phyloP scores from a whole-genome alignment of 177 flowering plant genomes.

The Telopea speciosissima region DNA sequence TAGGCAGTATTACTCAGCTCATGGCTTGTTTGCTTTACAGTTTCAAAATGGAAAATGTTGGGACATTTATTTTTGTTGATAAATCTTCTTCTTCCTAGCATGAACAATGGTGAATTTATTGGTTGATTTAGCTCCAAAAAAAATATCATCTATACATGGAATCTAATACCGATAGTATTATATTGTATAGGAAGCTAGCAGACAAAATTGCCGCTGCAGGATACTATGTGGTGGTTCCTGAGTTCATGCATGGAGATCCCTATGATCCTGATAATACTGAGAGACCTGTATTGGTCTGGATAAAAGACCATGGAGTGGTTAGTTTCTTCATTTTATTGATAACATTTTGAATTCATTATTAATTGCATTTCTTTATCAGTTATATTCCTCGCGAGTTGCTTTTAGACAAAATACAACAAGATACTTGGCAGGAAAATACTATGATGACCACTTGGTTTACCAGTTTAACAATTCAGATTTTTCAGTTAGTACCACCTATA shows the following conservation, averaged over 20 bases:
- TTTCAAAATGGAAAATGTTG: no score
- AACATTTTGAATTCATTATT: not conserved
- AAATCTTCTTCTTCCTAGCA: no score
- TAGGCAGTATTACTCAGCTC: not conserved
- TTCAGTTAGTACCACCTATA: not conserved
- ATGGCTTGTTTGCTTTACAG: not conserved
- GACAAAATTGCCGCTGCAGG: conserved; percentile 87
- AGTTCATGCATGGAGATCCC: conserved; percentile 76
- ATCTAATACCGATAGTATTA: not conserved
- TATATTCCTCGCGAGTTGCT: not conserved
- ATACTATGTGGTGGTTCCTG: conserved; percentile 76
- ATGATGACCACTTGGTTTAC: not conserved
- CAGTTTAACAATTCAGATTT: not conserved
- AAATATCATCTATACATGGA: not conserved
- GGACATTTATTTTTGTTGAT: no score
- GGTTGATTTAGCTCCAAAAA: not conserved
- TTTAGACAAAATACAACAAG: not conserved
- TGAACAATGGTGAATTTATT: not conserved
- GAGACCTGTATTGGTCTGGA: conserved; percentile 43
- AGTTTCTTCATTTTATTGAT: conserved; percentile 19
- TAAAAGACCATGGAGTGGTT: conserved; percentile 58
- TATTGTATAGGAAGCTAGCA: conserved; percentile 59
- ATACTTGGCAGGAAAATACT: not conserved
- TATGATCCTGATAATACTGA: conserved; percentile 28
- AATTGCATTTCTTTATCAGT: not conserved